Evolutionary conservation across 352 stramenopile genomes (phyloP).

Genomic region (Globisporangium irregulare): DNA sequence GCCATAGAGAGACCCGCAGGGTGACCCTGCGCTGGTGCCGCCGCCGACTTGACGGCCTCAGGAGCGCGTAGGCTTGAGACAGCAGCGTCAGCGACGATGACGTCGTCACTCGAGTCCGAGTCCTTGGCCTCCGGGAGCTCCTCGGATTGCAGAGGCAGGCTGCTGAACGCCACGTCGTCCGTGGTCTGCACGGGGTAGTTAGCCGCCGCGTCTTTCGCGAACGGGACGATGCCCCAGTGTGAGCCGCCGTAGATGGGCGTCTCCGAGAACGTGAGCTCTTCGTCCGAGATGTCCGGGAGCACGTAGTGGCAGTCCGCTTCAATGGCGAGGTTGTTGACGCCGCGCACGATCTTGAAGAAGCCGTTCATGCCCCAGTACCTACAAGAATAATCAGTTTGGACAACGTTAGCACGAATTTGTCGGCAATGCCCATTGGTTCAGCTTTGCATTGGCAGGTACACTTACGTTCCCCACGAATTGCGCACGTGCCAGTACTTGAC

Average conservation of each 20-base stretch:
- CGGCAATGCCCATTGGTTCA: not conserved
- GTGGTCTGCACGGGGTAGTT: conserved; percentile 86
- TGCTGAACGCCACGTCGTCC: conserved; percentile 55
- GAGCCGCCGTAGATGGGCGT: conserved; percentile 60
- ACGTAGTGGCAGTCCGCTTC: conserved; percentile 86
- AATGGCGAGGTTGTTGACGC: conserved; percentile 84
- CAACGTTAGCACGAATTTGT: not conserved
- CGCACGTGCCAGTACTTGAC: conserved; percentile 93
- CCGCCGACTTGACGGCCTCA: not conserved
- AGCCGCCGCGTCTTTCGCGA: conserved; percentile 58
- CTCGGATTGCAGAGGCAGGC: conserved; percentile 39
- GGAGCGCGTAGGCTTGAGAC: conserved; percentile 10
- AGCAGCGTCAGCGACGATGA: not conserved
- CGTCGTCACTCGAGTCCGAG: conserved; percentile 12
- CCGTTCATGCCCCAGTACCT: conserved; percentile 88
- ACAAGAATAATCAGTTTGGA: not conserved
- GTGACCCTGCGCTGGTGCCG: conserved; percentile 1
- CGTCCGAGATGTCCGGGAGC: conserved; percentile 50
- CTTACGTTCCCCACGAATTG: conserved; percentile 87
- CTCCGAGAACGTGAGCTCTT: conserved; percentile 55
- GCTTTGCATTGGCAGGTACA: not conserved
- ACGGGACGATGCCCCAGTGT: conserved; percentile 53
- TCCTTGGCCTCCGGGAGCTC: conserved; percentile 35
- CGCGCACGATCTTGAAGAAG: conserved; percentile 89
- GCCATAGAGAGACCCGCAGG: conserved; percentile 5